Conservation (phyloP, 257 asterid species). For the Jacaranda mimosifolia region DNA sequence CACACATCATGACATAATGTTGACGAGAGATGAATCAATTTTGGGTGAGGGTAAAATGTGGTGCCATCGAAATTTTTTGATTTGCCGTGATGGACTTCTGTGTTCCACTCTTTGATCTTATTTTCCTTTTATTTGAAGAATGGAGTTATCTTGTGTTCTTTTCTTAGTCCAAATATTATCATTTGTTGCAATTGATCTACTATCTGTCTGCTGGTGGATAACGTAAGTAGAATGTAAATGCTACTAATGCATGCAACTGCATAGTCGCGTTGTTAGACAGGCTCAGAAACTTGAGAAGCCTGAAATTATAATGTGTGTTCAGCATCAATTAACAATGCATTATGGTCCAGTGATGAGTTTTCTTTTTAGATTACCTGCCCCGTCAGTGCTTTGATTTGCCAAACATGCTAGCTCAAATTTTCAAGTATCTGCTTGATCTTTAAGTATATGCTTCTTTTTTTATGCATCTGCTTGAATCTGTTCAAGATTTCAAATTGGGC, state of each 20-base stretch:
- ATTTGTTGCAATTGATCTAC: neutral
- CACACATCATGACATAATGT: neutral
- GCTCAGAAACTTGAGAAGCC: neutral
- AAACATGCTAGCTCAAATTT: constrained; percentile 10
- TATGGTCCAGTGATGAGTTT: neutral
- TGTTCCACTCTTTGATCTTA: neutral
- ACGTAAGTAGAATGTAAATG: constrained; percentile 6
- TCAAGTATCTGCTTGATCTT: neutral
- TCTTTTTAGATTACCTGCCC: neutral
- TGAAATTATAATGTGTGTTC: neutral
- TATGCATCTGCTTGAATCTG: constrained; percentile 4
- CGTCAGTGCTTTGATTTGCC: neutral
- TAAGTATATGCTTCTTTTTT: neutral
- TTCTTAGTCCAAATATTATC: neutral
- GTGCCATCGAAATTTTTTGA: neutral
- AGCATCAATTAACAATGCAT: neutral
- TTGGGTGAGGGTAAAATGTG: neutral
- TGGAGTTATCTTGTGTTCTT: neutral
- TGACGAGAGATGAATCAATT: neutral
- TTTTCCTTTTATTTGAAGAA: constrained; percentile 18
- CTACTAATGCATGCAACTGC: constrained; percentile 5
- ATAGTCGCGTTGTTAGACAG: neutral
- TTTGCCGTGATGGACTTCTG: neutral
- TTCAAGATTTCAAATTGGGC: neutral
- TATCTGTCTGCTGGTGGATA: neutral